phyloP scores from a whole-genome alignment of 148 eudicot species.

The Vaccinium myrtillus region DNA sequence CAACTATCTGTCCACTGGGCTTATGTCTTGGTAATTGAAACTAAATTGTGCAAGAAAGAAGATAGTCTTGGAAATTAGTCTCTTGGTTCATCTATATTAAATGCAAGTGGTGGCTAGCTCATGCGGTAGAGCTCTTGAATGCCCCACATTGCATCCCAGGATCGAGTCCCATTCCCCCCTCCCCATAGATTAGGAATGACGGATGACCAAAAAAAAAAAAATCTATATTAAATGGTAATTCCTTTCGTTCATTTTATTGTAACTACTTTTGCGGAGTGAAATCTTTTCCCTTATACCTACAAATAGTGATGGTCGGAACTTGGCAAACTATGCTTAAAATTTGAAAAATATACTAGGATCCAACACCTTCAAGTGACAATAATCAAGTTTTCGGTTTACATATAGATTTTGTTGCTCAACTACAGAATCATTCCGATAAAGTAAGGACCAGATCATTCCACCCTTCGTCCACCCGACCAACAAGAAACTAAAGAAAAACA shows the following conservation, averaged over 20 bases:
- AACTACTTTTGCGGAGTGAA: neutral
- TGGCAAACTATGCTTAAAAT: conserved; percentile 3
- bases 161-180: too few species aligned
- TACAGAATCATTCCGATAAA: neutral
- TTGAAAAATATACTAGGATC: neutral
- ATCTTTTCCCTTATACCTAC: neutral
- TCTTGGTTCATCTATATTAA: neutral
- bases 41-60: neutral
- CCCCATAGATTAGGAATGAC: too few species aligned
- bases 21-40: neutral
- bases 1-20: neutral
- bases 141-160: too few species aligned
- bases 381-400: neutral
- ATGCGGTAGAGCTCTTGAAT: too few species aligned
- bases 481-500: neutral
- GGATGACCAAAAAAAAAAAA: too few species aligned
- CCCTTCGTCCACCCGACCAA: neutral
- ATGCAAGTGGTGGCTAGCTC: too few species aligned
- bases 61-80: neutral
- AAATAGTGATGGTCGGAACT: neutral
- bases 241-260: neutral
- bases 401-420: neutral
- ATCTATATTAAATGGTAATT: neutral
- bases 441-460: neutral
- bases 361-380: neutral